Conservation (phyloP, 169 alveolate species). For the Plasmodium fragile region DNA sequence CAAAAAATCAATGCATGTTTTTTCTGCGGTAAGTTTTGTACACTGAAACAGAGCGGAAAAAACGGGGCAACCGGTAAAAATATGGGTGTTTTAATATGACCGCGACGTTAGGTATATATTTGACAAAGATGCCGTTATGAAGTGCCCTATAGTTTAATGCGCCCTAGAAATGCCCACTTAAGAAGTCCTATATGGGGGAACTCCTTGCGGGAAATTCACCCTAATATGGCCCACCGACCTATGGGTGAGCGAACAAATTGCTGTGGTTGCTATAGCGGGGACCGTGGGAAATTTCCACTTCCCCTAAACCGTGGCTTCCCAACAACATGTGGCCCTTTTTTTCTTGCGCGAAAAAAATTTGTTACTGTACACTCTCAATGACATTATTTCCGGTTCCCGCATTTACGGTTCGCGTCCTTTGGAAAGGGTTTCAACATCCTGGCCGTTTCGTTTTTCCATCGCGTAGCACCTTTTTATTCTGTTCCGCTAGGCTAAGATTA, state of each 20-base stretch:
- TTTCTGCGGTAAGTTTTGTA: neutral
- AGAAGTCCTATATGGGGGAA: neutral
- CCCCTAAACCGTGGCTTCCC: neutral
- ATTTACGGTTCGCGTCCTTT: neutral
- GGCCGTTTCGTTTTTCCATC: neutral
- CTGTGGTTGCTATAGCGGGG: neutral
- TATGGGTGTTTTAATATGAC: neutral
- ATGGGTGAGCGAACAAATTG: neutral
- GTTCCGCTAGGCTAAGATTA: neutral
- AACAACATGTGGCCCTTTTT: neutral
- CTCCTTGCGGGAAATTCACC: neutral
- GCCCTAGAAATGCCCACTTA: neutral
- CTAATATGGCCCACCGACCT: neutral
- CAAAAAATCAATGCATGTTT: neutral
- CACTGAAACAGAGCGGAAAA: neutral
- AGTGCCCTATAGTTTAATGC: neutral
- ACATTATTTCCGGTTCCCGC: neutral
- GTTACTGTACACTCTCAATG: neutral
- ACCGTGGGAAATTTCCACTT: neutral
- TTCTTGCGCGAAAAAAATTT: neutral
- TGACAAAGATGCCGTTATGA: neutral
- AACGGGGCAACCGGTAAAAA: neutral
- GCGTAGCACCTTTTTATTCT: neutral
- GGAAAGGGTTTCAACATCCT: neutral
- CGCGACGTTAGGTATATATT: neutral